phyloP scores from a whole-genome alignment of 345 rosid species.

The Brassica incana region DNA sequence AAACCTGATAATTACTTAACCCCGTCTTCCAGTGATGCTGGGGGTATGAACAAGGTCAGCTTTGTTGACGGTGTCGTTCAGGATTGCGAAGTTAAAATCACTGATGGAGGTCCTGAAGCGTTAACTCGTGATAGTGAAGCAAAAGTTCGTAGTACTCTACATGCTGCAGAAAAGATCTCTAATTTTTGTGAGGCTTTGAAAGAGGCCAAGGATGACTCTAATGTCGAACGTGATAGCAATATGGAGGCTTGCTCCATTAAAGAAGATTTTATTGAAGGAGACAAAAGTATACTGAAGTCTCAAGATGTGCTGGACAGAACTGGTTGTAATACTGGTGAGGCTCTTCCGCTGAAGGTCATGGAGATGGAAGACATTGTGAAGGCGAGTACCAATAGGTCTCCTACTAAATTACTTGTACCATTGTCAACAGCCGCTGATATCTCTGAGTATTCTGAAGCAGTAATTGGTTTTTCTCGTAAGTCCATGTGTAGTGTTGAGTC shows the following conservation, averaged over 20 bases:
- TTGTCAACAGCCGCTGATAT: constrained; percentile 24
- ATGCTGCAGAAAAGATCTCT: constrained; percentile 39
- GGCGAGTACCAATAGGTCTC: constrained; percentile 38
- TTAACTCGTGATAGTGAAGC: constrained; percentile 22
- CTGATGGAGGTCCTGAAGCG: constrained; percentile 22
- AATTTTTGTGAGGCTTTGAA: constrained; percentile 35
- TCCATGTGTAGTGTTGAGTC: constrained; percentile 32
- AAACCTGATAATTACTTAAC: constrained; percentile 24
- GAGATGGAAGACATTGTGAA: constrained; percentile 61
- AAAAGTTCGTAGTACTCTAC: constrained; percentile 28
- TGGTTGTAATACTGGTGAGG: constrained; percentile 38
- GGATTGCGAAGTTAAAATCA: constrained; percentile 8
- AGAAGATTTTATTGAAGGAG: constrained; percentile 31
- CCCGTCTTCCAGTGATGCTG: constrained; percentile 35
- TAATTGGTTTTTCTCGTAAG: constrained; percentile 21
- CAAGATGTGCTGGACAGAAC: constrained; percentile 39
- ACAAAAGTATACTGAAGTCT: constrained; percentile 30
- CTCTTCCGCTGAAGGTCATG: constrained; percentile 38
- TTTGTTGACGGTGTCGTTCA: constrained; percentile 18
- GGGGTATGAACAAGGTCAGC: constrained; percentile 5
- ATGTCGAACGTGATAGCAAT: constrained; percentile 8
- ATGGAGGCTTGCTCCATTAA: constrained; percentile 23
- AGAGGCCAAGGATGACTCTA: constrained; percentile 25
- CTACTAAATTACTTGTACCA: constrained; percentile 18
- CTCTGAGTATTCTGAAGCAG: constrained; percentile 29